A percentile compares a stretch with the other conserved stretches of the same genome.
Evolutionary conservation across 225 moss, liverwort and hornwort species (phyloP).

Genomic region (Bryoerythrophyllum caledonicum): DNA sequence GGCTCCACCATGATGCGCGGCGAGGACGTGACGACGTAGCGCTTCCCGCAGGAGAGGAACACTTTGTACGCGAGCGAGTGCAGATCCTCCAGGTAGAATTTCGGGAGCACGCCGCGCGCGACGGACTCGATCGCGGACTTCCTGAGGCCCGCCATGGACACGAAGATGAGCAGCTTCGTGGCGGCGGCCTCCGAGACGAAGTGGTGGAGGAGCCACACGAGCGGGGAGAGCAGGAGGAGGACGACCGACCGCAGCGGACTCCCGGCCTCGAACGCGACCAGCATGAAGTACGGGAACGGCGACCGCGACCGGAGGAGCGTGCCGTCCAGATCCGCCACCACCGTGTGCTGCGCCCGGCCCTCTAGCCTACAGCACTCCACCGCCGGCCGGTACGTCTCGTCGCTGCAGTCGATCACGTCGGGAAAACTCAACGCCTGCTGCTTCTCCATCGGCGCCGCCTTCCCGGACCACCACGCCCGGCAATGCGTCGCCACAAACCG

Average conservation of each 20-base stretch:
- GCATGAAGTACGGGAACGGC: conserved; percentile 84
- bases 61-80: conserved; percentile 66
- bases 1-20: conserved; percentile 88
- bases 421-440: conserved; percentile 12
- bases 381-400: conserved; percentile 1
- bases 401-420: not conserved
- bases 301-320: conserved; percentile 63
- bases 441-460: conserved; percentile 40
- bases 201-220: conserved; percentile 64
- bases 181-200: conserved; percentile 61
- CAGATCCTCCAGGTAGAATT: conserved; percentile 89
- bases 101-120: conserved; percentile 74
- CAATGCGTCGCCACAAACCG: conserved; percentile 35
- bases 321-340: conserved; percentile 77
- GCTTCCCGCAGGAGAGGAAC: conserved; percentile 57
- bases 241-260: conserved; percentile 60
- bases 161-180: conserved; percentile 74
- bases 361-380: conserved; percentile 41
- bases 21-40: conserved; percentile 79
- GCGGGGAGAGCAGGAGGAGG: conserved; percentile 53
- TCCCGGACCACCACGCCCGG: conserved; percentile 39
- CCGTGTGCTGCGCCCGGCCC: conserved; percentile 25
- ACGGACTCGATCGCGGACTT: conserved; percentile 67
- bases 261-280: conserved; percentile 81
- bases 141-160: conserved; percentile 64